Percentiles rank a stretch among this genome's conserved stretches.
phyloP scores from a whole-genome alignment of 805 yeast species.

The Yamadazyma philogaea region DNA sequence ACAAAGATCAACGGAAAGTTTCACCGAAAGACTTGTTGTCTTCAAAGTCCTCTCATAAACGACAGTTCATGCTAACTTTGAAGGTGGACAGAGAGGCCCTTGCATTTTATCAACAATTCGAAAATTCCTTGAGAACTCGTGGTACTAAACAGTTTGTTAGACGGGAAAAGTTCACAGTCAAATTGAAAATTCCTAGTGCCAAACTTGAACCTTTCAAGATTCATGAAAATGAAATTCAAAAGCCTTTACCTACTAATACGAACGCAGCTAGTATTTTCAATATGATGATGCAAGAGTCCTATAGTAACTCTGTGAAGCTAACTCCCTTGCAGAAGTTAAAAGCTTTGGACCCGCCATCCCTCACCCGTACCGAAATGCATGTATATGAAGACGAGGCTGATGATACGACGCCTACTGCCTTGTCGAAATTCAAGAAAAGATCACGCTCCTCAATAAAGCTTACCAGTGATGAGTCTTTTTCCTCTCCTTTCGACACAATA shows the following conservation, averaged over 20 bases:
- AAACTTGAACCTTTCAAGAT: slow-evolving; percentile 1
- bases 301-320: slow-evolving; percentile 23
- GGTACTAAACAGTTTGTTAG: slow-evolving; percentile 18
- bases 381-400: slow-evolving; percentile 15
- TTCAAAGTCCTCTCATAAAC: slow-evolving; percentile 8
- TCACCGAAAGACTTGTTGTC: slow-evolving; percentile 47
- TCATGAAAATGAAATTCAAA: background rate
- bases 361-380: slow-evolving; percentile 31
- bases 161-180: slow-evolving; percentile 1
- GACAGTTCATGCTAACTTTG: slow-evolving; percentile 18
- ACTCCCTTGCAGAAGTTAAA: slow-evolving; percentile 31
- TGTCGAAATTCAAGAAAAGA: background rate
- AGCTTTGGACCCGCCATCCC: slow-evolving; percentile 29
- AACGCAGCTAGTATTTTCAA: slow-evolving; percentile 26
- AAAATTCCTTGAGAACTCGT: slow-evolving; percentile 28
- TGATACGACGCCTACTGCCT: background rate
- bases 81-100: slow-evolving; percentile 24
- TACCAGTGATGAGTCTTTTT: background rate
- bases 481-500: background rate
- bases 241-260: slow-evolving; percentile 8
- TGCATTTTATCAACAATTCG: slow-evolving; percentile 23
- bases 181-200: slow-evolving; percentile 8
- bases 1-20: slow-evolving; percentile 18
- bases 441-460: background rate
- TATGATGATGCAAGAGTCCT: slow-evolving; percentile 37